Percentiles rank a stretch among this genome's conserved stretches.
Conservation (phyloP, 2,329 filamentous ascomycete species). For the Chaetomiaceae sp. region DNA sequence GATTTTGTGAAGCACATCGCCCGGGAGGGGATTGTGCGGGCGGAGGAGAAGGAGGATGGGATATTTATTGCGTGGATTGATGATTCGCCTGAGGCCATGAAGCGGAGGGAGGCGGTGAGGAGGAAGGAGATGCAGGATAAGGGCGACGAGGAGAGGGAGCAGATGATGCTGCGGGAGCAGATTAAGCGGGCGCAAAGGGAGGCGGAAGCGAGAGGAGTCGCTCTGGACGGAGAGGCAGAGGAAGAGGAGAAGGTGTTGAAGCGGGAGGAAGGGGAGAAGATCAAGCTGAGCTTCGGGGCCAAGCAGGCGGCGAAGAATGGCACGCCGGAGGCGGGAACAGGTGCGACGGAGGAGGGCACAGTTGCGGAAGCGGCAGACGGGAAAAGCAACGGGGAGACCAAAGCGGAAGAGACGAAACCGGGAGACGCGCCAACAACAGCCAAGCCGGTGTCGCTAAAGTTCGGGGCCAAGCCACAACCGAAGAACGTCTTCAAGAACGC, state of each 20-base stretch:
- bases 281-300: constrained; percentile 63
- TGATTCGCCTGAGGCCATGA: constrained; percentile 79
- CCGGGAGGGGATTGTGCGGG: constrained; percentile 78
- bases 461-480: constrained; percentile 56
- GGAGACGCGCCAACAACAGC: constrained; percentile 17
- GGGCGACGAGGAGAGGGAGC: constrained; percentile 85
- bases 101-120: constrained; percentile 72
- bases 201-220: constrained; percentile 41
- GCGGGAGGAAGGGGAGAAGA: constrained; percentile 68
- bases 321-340: neutral
- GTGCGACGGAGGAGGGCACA: neutral
- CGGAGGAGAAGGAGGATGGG: constrained; percentile 85
- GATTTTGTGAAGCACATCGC: constrained; percentile 88
- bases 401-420: constrained; percentile 18
- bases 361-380: neutral
- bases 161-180: constrained; percentile 77
- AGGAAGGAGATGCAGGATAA: constrained; percentile 84
- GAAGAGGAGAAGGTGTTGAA: constrained; percentile 44
- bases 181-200: constrained; percentile 68
- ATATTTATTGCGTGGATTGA: constrained; percentile 88
- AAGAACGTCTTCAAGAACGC: constrained; percentile 87
- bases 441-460: constrained; percentile 59
- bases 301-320: constrained; percentile 30
- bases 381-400: constrained; percentile 2
- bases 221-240: constrained; percentile 30